Base-by-base conservation (phyloP, 1,284 basidiomycete genomes). In the Cerioporus squamosus region DNA sequence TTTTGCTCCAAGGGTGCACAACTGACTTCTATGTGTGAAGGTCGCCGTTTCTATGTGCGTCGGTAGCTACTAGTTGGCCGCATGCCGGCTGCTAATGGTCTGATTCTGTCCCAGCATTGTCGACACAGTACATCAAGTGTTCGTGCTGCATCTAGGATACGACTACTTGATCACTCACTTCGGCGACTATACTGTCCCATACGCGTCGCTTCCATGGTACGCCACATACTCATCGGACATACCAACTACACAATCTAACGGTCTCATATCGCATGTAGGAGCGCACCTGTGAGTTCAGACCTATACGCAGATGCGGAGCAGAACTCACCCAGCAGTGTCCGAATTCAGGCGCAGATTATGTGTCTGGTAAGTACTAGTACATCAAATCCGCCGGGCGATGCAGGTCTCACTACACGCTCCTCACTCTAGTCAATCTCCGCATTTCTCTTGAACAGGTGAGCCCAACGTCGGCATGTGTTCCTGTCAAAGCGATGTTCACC, bases 201-300 rank as follows among this genome's bases (percentile, higher is more conserved):
- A 23, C 18, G 44, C 51, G 42, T 33, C 29, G 8, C 40, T 52
- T 23, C 51, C 51, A 22, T 52, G 51, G 51, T 52, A 23, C 29
- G 23, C 9, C 14, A 17, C 9, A 15, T 46, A 1, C 5, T 29
- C 14, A 26, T 2, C 15, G 14, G 15, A 14, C 14, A 36, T 14
- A 17, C 1, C 1, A 36, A 36, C n/a, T 2, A 36, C 33, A 12
- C 1, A 29, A 14, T 23, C 23, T 23, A 9, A 44, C 10, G 7
- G 8, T 44, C 44, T 29, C 2, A 23, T 23, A 10, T 40, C 7
- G 39, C 39, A n/a, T 40, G 10, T 40, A 43, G 40, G 40, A 43
- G 40, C 18, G 40, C 40, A 20, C 40, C 40, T 1, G 40, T 43
- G 20, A 1, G 40, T 22, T 29, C 29, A 29, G 29, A 10, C 29